Evolutionary conservation across 2,329 filamentous ascomycete species (phyloP), one percentile per base, ranked within the genome.

Genomic region (Fonsecaea pugnacius): DNA sequence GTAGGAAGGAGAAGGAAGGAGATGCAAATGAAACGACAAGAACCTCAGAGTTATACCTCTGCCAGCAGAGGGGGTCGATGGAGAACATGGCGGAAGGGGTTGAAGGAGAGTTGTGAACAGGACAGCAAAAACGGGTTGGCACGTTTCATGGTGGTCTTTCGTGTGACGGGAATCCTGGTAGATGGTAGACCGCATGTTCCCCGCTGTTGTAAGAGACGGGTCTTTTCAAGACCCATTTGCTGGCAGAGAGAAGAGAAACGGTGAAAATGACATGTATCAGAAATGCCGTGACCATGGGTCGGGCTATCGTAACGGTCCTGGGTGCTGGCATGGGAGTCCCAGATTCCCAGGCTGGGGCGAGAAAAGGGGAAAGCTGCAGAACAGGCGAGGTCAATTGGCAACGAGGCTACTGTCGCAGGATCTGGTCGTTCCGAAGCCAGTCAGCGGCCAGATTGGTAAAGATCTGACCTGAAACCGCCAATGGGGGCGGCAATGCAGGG

Each of bases 31-130:
- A 68, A 68, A 66, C 66, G 62, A 64, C 59, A 62, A 65, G 52
- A 66, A 56, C 64, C 38, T 56, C 60, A 65, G 63, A 67, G 63
- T 69, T 69, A 67, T 69, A 64, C 51, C 56, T 64, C 27, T 38
- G 56, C 30, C 33, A 52, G 50, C 38, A 38, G 40, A 46, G 57
- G 35, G 35, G 52, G 58, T 60, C 53, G 61, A 48, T 52, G 46
- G 59, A 33, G 52, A 43, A 52, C 51, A 43, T 55, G 48, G 60
- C 30, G 32, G 48, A 48, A 43, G 58, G 58, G 46, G 60, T 40
- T 32, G 35, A 46, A 21, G 35, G 46, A 35, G 24, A 46, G 43
- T 62, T 59, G 50, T 33, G 50, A 66, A 56, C 36, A 58, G 18
- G 57, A 64, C 61, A 64, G 55, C 64, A 21, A 64, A 62, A 62